phyloP scores from a whole-genome alignment of 306 rosid species.

The Ochetophila trinervis region DNA sequence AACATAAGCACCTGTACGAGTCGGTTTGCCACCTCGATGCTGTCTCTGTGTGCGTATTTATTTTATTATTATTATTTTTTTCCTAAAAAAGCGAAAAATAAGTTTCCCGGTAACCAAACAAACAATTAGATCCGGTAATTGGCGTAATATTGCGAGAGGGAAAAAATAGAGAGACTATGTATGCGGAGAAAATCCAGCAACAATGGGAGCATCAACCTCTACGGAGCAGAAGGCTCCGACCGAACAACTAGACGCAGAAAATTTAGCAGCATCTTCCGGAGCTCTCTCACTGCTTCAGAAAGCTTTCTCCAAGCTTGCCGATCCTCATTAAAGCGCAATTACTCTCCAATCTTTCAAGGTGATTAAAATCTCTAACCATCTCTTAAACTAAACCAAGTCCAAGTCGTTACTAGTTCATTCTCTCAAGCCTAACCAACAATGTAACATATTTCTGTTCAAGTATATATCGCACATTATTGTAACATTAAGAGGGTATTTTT shows the following conservation, averaged over 20 bases:
- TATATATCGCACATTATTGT: background rate
- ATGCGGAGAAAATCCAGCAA: constrained; percentile 17
- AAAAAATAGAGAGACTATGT: background rate
- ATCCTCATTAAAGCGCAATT: constrained; percentile 49
- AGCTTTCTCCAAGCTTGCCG: constrained; percentile 59
- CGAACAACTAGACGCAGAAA: constrained; percentile 68
- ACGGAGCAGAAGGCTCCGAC: constrained; percentile 39
- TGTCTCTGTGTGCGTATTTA: no score
- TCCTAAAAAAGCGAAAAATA: no score
- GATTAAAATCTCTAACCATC: background rate
- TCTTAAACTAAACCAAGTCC: background rate
- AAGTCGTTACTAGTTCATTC: background rate
- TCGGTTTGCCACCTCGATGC: no score
- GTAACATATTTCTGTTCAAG: background rate
- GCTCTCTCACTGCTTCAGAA: constrained; percentile 73
- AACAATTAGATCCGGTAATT: background rate
- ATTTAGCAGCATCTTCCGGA: constrained; percentile 63
- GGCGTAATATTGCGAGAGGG: background rate
- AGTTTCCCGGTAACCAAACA: no score
- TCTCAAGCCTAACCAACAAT: background rate
- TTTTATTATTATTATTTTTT: no score
- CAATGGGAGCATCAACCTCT: constrained; percentile 81
- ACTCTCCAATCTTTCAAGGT: constrained; percentile 58
- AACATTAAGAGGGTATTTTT: background rate
- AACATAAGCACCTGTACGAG: no score